These are phyloP conservation scores for Cryptococcus hybrid DNA, from an alignment of 1,284 basidiomycete genomes.

Conservation along the genomic window DNA sequence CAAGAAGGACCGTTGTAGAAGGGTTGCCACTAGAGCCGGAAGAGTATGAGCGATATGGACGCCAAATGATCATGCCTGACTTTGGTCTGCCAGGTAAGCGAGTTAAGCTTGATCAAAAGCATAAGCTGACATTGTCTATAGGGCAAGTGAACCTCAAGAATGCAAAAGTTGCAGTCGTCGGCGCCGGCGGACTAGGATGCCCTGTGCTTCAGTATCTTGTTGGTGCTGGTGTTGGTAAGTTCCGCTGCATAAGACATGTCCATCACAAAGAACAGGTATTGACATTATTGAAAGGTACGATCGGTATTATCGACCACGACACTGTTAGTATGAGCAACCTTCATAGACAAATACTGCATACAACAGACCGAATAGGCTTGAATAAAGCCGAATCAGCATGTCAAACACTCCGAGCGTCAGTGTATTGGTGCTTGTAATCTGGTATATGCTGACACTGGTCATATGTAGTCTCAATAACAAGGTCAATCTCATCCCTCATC, in stretches of 20 bases:
- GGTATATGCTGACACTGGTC: background rate
- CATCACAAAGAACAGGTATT: background rate
- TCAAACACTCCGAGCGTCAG: conserved; percentile 62
- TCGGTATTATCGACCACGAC: conserved; percentile 91
- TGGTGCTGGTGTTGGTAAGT: conserved; percentile 82
- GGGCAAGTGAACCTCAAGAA: conserved; percentile 78
- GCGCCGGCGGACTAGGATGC: conserved; percentile 95
- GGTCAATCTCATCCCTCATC: conserved; percentile 58
- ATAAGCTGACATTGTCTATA: conserved; percentile 36
- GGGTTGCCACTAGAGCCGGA: conserved; percentile 44
- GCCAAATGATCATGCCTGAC: conserved; percentile 93
- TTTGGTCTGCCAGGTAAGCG: conserved; percentile 75
- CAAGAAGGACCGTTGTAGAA: background rate
- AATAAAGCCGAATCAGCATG: conserved; percentile 81
- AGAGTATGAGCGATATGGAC: conserved; percentile 88
- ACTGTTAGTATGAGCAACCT: conserved; percentile 88
- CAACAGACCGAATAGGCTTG: conserved; percentile 72
- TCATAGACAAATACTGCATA: conserved; percentile 89
- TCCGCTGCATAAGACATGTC: background rate
- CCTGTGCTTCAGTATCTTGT: conserved; percentile 92
- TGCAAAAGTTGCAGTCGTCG: conserved; percentile 81
- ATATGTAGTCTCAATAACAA: conserved; percentile 66
- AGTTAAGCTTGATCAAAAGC: background rate
- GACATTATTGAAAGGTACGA: conserved; percentile 29
- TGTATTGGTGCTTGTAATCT: conserved; percentile 1